phyloP scores from a whole-genome alignment of 2,329 filamentous ascomycete genomes.

The Aureobasidium melanogenum region DNA sequence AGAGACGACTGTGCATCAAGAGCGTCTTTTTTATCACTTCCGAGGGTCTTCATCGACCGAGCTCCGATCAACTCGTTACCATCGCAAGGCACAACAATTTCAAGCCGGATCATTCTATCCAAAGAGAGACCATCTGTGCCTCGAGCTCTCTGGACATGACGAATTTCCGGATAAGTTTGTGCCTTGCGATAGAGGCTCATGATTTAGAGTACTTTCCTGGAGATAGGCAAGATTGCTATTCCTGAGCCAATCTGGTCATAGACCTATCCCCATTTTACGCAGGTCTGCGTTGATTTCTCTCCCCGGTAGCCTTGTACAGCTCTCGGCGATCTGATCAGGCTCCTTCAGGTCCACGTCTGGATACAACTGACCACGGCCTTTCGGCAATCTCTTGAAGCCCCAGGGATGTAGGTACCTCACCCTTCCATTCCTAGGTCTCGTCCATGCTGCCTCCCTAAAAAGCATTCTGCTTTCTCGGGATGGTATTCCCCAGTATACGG shows the following conservation, averaged over 20 bases:
- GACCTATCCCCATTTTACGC: not conserved
- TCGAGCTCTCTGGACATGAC: not conserved
- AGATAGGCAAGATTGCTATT: not conserved
- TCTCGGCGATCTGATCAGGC: too few species aligned
- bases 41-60: not conserved
- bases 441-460: too few species aligned
- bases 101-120: too few species aligned
- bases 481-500: too few species aligned
- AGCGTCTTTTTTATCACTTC: not conserved
- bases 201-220: not conserved
- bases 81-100: not conserved
- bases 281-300: not conserved
- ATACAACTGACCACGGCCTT: too few species aligned
- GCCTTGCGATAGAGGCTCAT: not conserved
- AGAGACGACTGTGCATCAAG: not conserved
- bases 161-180: not conserved
- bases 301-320: not conserved
- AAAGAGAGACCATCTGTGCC: not conserved
- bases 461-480: too few species aligned
- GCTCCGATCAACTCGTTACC: not conserved
- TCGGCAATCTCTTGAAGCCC: too few species aligned
- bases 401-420: too few species aligned
- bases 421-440: too few species aligned
- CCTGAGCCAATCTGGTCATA: not conserved
- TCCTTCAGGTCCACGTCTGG: too few species aligned